Base-by-base conservation (phyloP, 129 eudicot species). In the Arctium lappa region DNA sequence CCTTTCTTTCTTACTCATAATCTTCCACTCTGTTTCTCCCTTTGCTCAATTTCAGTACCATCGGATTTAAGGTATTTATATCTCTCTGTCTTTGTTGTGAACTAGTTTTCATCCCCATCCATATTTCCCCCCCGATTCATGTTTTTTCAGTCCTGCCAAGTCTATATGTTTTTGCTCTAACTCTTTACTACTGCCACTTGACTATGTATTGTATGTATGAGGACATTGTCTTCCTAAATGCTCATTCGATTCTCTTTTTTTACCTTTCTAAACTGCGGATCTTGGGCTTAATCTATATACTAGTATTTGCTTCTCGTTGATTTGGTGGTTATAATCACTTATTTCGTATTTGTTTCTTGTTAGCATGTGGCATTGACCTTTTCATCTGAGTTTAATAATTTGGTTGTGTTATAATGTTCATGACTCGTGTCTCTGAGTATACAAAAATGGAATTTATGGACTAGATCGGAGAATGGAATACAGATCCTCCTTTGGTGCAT, bases 321-420 rank as follows among this genome's bases (percentile, higher is more conserved):
- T 80, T 38, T 48, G 3, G 50, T 74, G 3, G 50, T 74, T 69
- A 63, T 56, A 15, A 38, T 74, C 38, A 3, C 29, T 74, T 40
- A n/a, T 62, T 81, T 33, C 0, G 11, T 38, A 63, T 31, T 8
- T 34, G 56, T 75, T 75, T 13, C 11, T 37, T 82, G 77, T 66
- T 44, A 73, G 37, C n/a, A 34, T 68, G 37, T 68, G 12, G 69
- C 31, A 13, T 82, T 81, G 13, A 62, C 34, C 46, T 74, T 68
- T 75, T 82, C 81, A 82, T 82, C 76, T 46, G 86, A 13, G 62
- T 76, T 15, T 70, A 38, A 33, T 34, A 22, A 76, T 69, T 31
- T 68, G 70, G 69, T 40, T 42, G 44, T 76, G 80, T 12, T 76
- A 70, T 79, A 37, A 32, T 63, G 80, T 75, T 74, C 36, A 62